These are phyloP conservation scores for Xerocomus alliaceus DNA, from an alignment of 1,284 basidiomycete genomes.

Conservation along the genomic window DNA sequence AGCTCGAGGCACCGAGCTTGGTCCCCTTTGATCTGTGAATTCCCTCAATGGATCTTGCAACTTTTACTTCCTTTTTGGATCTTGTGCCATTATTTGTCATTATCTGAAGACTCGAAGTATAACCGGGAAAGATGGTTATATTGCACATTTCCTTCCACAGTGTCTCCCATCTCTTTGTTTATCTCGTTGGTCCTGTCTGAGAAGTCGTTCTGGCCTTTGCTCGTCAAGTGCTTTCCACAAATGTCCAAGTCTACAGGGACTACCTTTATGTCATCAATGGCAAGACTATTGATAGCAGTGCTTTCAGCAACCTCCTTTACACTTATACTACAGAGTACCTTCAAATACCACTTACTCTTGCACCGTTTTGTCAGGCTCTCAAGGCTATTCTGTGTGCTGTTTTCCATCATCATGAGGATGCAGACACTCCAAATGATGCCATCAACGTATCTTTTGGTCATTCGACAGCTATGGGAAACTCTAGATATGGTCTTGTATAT, in stretches of 20 bases:
- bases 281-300: not conserved
- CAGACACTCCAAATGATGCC: not conserved
- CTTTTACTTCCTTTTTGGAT: not conserved
- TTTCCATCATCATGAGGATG: not conserved
- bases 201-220: not conserved
- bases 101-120: not conserved
- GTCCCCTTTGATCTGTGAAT: not conserved
- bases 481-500: not conserved
- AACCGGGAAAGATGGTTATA: not conserved
- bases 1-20: not conserved
- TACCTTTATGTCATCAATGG: not conserved
- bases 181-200: not conserved
- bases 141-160: not conserved
- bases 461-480: not conserved
- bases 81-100: not conserved
- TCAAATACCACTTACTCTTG: not conserved
- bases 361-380: not conserved
- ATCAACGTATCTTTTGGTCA: not conserved
- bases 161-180: not conserved
- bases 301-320: not conserved
- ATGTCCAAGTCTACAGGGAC: not conserved
- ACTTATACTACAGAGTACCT: not conserved
- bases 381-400: not conserved
- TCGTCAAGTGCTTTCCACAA: not conserved
- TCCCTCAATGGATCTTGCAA: not conserved